Base-by-base conservation (phyloP, 176 grass and related monocot species). In the Oryza glumipatula region DNA sequence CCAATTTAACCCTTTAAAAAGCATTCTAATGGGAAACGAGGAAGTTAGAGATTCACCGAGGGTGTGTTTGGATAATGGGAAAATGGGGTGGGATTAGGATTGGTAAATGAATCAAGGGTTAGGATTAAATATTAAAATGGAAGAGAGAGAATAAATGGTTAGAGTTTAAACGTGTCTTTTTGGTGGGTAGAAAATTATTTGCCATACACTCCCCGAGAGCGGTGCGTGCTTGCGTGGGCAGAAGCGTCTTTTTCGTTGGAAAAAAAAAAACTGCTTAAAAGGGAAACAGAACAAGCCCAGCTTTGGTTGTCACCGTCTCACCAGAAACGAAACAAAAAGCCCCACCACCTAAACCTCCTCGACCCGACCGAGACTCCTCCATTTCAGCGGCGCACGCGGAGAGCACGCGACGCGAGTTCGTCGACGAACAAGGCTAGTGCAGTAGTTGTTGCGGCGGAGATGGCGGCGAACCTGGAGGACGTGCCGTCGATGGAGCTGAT, bases 401-500 rank as follows among this genome's bases (percentile, higher is more conserved):
- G 30, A 32, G 30, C 30, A 32, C 30, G 30, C 30, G 30, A 68
- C 74, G 68, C 44, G 68, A 65, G 3, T 30, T 60, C 56, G 7
- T 9, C 17, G 23, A 73, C 4, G 21, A 70, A 32, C 30, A 32
- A 12, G 30, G 28, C 28, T 28, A 74, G 32, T 35, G 28, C 28
- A 69, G 7, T 33, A 13, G 65, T 17, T n/a, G 26, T 65, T 51
- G 32, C 51, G 14, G 24, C 33, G 78, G 49, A 3, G 49, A 15
- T 15, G 47, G 47, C 4, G 15, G 92, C 91, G 91, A 95, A 86
- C 51, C 85, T 98, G 51, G 93, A 95, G 91, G 96, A 98, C 14
- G 93, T 95, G 15, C 88, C 96, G 63, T 95, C 96, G 88, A 14
- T 94, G 65, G 91, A 98, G 89, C 87, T 98, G 87, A 98, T 95